Evolutionary conservation across 2,329 filamentous ascomycete species (phyloP), one percentile per base, ranked within the genome.

Genomic region (Fusarium begoniae): DNA sequence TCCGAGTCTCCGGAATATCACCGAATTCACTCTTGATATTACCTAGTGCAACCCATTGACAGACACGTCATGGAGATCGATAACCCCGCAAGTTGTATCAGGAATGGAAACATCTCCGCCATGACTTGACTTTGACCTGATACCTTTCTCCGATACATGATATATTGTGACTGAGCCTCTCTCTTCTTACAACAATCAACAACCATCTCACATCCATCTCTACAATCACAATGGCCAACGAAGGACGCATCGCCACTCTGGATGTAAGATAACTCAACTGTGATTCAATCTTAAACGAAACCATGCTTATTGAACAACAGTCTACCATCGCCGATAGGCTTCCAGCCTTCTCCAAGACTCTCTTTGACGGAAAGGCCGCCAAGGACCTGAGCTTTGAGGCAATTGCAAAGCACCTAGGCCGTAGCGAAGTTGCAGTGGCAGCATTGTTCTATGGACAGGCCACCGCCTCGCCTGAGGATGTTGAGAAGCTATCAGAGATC

Each of bases 371-470:
- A 74, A 98, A 98, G 84, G 91, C 94, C 55, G 81, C 84, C 63
- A 92, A 93, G 83, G 88, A 90, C 74, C 88, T 97, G 41, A 93
- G 88, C 78, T 98, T 98, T 80, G 93, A 94, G 81, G 84, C 89
- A 48, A 95, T 98, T 78, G 94, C 90, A 58, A 84, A 90, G 75
- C 86, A 91, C 37, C 87, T 98, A 63, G 91, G 90, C 72, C 93
- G 95, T 73, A 91, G 92, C 79, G 93, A 98, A 84, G 93, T 98
- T 47, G 94, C 94, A 45, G 90, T 93, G 8, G 95, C 95, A 6
- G 95, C 95, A 5, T 85, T 98, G 72, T 98, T 98, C 88, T 98
- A 98, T 82, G 95, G 95, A 37, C 94, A 96, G 82, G 91, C 93
- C 11, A 90, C 90, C 77, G 93, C 94, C 3, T 92, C 91, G 0